Percentiles rank a stretch among this genome's conserved stretches.
These are phyloP conservation scores for Forsythia viridissima DNA, from an alignment of 257 asterid species.

Conservation along the genomic window DNA sequence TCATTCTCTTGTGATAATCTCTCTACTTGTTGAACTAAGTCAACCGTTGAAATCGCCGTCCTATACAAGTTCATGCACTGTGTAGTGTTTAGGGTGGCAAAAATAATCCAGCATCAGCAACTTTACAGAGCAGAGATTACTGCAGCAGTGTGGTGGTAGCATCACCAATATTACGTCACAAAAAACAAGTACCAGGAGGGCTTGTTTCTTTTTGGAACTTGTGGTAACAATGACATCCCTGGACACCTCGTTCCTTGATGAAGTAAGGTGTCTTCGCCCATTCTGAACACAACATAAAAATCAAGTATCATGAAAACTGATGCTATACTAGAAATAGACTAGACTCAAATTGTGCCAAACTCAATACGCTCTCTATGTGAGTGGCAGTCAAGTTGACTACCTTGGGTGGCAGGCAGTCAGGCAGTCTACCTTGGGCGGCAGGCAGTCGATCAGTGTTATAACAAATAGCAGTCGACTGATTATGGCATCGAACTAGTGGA, in stretches of 20 bases:
- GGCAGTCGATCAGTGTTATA: no score
- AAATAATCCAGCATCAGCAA: background rate
- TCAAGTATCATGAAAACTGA: conserved; percentile 17
- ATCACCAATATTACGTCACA: background rate
- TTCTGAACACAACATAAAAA: conserved; percentile 58
- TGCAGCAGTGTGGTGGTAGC: background rate
- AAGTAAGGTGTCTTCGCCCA: conserved; percentile 90
- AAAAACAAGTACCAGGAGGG: conserved; percentile 68
- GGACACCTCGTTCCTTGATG: conserved; percentile 96
- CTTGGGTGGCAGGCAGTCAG: no score
- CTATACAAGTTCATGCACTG: conserved; percentile 6
- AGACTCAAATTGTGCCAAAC: no score
- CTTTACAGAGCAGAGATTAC: background rate
- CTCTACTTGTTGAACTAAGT: background rate
- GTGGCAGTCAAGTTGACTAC: no score
- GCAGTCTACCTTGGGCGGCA: no score
- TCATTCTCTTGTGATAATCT: no score
- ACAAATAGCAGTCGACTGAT: no score
- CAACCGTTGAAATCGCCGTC: background rate
- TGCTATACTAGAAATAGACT: no score
- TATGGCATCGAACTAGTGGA: no score
- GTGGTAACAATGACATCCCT: conserved; percentile 89
- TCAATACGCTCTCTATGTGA: no score
- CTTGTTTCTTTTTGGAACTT: conserved; percentile 88
- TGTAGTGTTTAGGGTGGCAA: background rate